Evolutionary conservation across 2,329 filamentous ascomycete species (phyloP), one percentile per base, ranked within the genome.

Genomic region (Stachybotrys chartarum): DNA sequence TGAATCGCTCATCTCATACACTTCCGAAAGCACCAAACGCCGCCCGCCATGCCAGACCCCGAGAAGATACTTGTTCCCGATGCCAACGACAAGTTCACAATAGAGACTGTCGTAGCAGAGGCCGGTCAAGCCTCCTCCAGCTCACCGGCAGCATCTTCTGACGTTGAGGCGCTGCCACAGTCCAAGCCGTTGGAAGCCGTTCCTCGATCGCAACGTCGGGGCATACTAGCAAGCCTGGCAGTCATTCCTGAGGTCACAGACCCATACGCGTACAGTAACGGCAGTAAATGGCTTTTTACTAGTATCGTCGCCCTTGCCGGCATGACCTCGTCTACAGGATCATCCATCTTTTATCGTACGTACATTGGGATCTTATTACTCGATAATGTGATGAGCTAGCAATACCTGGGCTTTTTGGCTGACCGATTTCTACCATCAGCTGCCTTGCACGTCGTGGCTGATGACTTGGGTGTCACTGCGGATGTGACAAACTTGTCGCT

Each of bases 221-320:
- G 92, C 0, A 75, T 96, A 1, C 78, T 96, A 50, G 85, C 84
- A 1, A 80, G 80, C 45, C 76, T 95, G 11, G 77, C 88, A 1
- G 57, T 96, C 35, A 76, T 96, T 16, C 87, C 91, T 1, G 92
- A 97, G 72, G 84, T 96, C 16, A 84, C 89, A 50, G 78, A 86
- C 35, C 88, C 91, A 0, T 84, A 86, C 57, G 81, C 90, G 52
- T 96, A 96, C 66, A 74, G 79, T 11, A 81, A 82, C 39, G 80
- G 74, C 52, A 90, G 83, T 14, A 96, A 96, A 82, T 96, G 91
- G 91, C 80, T 83, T 57, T 85, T 97, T 60, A 96, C 91, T 0
- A 76, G 84, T 42, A 81, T 93, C 51, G 82, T 96, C 50, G 87
- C 91, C 1, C 66, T 92, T 16, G 90, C 90, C 3, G 91, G 84